Evolutionary conservation across 1,284 basidiomycete species (phyloP), one percentile per base, ranked within the genome.

Genomic region (Fistulinella cinereoalba): DNA sequence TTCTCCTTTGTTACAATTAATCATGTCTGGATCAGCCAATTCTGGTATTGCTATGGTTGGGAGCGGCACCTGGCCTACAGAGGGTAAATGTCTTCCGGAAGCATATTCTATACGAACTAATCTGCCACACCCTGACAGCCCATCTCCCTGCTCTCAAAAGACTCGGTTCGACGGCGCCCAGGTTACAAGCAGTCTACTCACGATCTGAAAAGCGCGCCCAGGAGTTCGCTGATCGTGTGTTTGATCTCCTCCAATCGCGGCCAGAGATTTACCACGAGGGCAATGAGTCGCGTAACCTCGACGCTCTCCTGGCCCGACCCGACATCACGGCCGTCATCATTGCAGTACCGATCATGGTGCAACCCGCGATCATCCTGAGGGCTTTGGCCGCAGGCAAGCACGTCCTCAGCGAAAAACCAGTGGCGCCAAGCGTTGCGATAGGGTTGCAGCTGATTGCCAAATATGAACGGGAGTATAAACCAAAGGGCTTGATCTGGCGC

Each of bases 331-430:
- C 83, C 16, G 86, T 93, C 37, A 78, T 92, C 59, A 70, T 93
- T 41, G 83, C 80, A 2, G 72, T 94, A 10, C 91, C 92, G 0
- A 92, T 94, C 63, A 78, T 79, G 1, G 58, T 74, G 11, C 89
- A 92, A 63, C 88, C 90, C 1, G 67, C 68, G 8, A 70, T 92
- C 44, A 71, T 94, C 49, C 65, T 80, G 47, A 77, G 76, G 56
- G 75, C 77, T 1, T 68, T 85, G 32, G 73, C 70, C 11, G 84
- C 86, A 0, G 88, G 90, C 19, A 94, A 94, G 68, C 87, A 92
- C 57, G 89, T 94, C 41, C 65, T 94, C 46, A 86, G 83, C 64
- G 86, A 92, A 73, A 94, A 94, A 61, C 92, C 92, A 6, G 74
- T 93, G n/a, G 88, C 81, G 2, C 73, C 81, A 31, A 81, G 85